phyloP scores from a whole-genome alignment of 2,329 filamentous ascomycete species.

The Mariannaea sp. region DNA sequence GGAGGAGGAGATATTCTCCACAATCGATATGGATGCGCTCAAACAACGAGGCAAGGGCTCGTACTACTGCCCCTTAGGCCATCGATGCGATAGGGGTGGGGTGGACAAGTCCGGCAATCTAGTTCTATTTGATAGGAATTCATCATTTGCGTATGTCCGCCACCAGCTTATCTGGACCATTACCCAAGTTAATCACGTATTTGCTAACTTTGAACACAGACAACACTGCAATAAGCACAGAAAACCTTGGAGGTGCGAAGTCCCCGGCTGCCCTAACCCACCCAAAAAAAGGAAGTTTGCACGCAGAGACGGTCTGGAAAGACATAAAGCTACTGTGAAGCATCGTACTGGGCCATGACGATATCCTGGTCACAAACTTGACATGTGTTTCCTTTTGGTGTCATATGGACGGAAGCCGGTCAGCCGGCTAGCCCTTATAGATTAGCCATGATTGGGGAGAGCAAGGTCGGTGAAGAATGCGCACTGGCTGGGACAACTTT shows the following conservation, averaged over 20 bases:
- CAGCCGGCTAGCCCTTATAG: conserved; percentile 30
- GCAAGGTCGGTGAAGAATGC: conserved; percentile 29
- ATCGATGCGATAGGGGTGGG: conserved; percentile 47
- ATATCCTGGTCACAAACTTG: conserved; percentile 22
- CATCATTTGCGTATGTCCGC: conserved; percentile 45
- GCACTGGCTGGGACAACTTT: conserved; percentile 26
- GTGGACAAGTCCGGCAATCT: conserved; percentile 46
- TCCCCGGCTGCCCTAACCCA: conserved; percentile 47
- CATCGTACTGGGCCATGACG: conserved; percentile 41
- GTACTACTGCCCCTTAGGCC: conserved; percentile 44
- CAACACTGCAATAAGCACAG: conserved; percentile 51
- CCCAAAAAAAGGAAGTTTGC: conserved; percentile 49
- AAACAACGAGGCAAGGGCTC: conserved; percentile 47
- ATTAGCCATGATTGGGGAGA: conserved; percentile 30
- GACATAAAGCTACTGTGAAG: conserved; percentile 48
- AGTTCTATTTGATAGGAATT: conserved; percentile 49
- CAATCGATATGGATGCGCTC: conserved; percentile 47
- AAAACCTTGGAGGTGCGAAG: conserved; percentile 48
- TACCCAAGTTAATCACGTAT: conserved; percentile 9
- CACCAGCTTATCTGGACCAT: conserved; percentile 14
- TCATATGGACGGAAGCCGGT: conserved; percentile 33
- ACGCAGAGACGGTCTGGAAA: conserved; percentile 48
- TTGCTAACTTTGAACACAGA: conserved; percentile 36
- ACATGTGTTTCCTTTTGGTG: conserved; percentile 23
- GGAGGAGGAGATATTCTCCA: conserved; percentile 43